Evolutionary conservation across 2,329 filamentous ascomycete species (phyloP), one percentile per base, ranked within the genome.

Genomic region (Sphaerostilbella broomeana): DNA sequence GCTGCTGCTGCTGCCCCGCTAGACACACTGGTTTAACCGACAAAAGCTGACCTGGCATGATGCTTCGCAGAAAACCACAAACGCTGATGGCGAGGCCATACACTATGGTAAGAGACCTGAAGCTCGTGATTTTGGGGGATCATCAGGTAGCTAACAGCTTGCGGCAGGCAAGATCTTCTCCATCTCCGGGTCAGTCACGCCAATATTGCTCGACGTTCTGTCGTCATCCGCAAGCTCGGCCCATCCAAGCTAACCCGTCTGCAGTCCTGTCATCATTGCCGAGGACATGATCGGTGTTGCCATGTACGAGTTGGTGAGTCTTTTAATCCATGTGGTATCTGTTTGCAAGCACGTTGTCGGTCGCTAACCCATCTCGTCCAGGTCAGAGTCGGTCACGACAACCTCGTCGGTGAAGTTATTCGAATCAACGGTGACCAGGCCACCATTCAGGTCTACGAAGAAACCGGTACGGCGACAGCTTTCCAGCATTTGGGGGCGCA

Each of bases 201-300:
- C 31, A 8, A 5, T 10, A 25, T 30, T 18, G 12, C 27, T 18
- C 12, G 9, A 21, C 15, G 20, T 21, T n/a, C 11, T 22, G 16
- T 11, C 9, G n/a, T 29, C 15, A 15, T 19, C 30, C 12, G 25
- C 15, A 19, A 15, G 16, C 9, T 21, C 28, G 19, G 36, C 20
- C 42, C 40, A 38, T n/a, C n/a, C n/a, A n/a, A n/a, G n/a, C n/a
- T n/a, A n/a, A n/a, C n/a, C n/a, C n/a, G n/a, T n/a, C n/a, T 34
- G 29, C 50, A 82, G 86, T 52, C 92, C 92, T 60, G 92, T 98
- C 73, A 83, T 98, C 57, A 78, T 98, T 54, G 92, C 90, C 62
- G 90, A 97, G 72, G 82, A 95, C 68, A 95, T 98, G 89, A 87
- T 90, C 60, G 92, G 92, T 65, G 92, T 92, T 76, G 89, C 92